Evolutionary conservation across 768 basidiomycete genomes (phyloP).

Genomic region (Candolleomyces aberdarensis): DNA sequence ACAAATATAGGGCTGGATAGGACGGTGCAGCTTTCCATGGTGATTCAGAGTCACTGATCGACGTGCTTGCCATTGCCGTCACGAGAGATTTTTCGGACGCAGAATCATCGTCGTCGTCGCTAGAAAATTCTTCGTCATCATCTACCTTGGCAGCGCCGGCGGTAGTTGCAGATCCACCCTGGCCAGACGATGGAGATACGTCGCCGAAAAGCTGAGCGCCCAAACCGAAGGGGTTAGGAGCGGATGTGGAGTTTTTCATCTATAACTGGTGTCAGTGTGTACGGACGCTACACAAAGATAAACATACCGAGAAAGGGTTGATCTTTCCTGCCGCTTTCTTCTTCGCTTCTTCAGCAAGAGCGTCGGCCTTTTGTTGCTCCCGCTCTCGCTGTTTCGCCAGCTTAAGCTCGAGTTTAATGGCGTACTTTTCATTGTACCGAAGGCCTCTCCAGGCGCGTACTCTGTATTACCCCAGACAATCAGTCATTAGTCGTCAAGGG

Average conservation of each 20-base stretch:
- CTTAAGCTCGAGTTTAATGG: slow-evolving; percentile 64
- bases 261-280: background rate
- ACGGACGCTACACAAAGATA: too few relatives aligned
- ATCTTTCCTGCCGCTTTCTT: slow-evolving; percentile 24
- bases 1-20: slow-evolving; percentile 70
- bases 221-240: slow-evolving; percentile 45
- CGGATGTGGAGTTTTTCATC: slow-evolving; percentile 15
- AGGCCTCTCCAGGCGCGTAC: slow-evolving; percentile 81
- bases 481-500: background rate
- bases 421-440: slow-evolving; percentile 70
- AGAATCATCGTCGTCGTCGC: slow-evolving; percentile 29
- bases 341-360: slow-evolving; percentile 27
- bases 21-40: slow-evolving; percentile 65
- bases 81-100: slow-evolving; percentile 48
- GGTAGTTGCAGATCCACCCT: background rate
- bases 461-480: slow-evolving; percentile 34
- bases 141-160: slow-evolving; percentile 18
- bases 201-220: slow-evolving; percentile 68
- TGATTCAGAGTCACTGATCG: slow-evolving; percentile 45
- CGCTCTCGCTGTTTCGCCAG: slow-evolving; percentile 36
- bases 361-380: slow-evolving; percentile 34
- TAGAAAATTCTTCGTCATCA: slow-evolving; percentile 27
- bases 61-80: slow-evolving; percentile 54
- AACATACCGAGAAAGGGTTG: slow-evolving; percentile 72
- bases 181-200: slow-evolving; percentile 6